Evolutionary conservation across 306 rosid genomes (phyloP), one percentile per base, ranked within the genome.

Genomic region (Medicago arabica): DNA sequence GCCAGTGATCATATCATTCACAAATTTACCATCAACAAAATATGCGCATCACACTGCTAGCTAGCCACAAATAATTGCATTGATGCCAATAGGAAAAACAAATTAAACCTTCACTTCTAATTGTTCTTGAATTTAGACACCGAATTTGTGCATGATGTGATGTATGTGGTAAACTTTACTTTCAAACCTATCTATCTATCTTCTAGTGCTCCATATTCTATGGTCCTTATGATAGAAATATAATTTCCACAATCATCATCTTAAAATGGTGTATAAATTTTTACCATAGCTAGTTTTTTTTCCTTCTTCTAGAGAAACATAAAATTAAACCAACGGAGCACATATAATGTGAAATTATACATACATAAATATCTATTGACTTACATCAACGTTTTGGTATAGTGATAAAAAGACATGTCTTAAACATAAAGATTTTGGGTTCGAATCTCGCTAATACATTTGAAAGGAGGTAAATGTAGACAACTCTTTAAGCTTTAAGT

Each of bases 81-180:
- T 62, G 77, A 69, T 81, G 62, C 76, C 39, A 18, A 61, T 28
- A 58, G 39, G 64, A 6, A 34, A 43, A 6, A 68, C 54, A 54
- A 55, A 67, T 16, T 18, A 38, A 65, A 18, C 9, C 19, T 43
- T 31, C 31, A 4, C n/a, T 21, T 51, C 13, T 23, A 43, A 16
- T n/a, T 66, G 43, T 41, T 39, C 39, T 60, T 46, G 2, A 59
- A 17, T 21, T 69, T 69, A 19, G 60, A 9, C 50, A 28, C 17
- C 31, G 79, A 82, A 82, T 82, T 82, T 72, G 75, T 82, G 79
- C 79, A 66, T 31, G 82, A 82, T 82, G 82, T 77, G 79, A 82
- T 72, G 79, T 38, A 7, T 81, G 36, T 57, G 74, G 31, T 23
- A 68, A 61, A 31, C 67, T 31, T 61, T 34, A 60, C 18, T 80